A percentile compares a stretch with the other conserved stretches of the same genome.
Conservation (phyloP, 306 rosid genomes). For the Lupinus albus region DNA sequence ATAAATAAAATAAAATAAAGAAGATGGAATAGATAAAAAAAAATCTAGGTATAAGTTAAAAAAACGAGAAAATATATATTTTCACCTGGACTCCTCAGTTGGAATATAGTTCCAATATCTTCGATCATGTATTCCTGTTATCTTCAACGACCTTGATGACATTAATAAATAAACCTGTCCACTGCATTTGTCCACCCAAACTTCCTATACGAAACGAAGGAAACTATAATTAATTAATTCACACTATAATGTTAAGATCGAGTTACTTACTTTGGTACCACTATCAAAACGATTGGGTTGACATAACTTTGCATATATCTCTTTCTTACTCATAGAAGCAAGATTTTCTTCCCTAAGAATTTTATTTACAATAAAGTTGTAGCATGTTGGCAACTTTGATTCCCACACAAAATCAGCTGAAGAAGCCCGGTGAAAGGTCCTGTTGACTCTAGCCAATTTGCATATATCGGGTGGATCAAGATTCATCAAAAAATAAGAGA, state of each 20-base stretch:
- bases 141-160: conserved; percentile 76
- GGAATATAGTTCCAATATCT: conserved; percentile 83
- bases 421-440: conserved; percentile 69
- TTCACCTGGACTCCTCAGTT: conserved; percentile 86
- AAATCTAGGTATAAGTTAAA: not conserved
- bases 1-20: not conserved
- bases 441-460: conserved; percentile 60
- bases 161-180: conserved; percentile 66
- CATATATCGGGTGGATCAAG: conserved; percentile 85
- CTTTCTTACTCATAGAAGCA: conserved; percentile 51
- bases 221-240: not conserved
- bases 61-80: not conserved
- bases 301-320: conserved; percentile 58
- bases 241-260: not conserved
- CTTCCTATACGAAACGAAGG: conserved; percentile 48
- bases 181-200: conserved; percentile 72
- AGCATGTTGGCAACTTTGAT: conserved; percentile 70
- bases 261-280: conserved; percentile 57
- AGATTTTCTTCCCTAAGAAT: conserved; percentile 38
- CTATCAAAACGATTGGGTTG: conserved; percentile 61
- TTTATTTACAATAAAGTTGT: conserved; percentile 53
- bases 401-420: conserved; percentile 77
- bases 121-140: conserved; percentile 89
- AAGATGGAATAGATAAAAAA: not conserved
- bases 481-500: conserved; percentile 55